These are phyloP conservation scores for Cyclotella choctawhatcheeana DNA, from an alignment of 108 stramenopile genomes.

Conservation along the genomic window DNA sequence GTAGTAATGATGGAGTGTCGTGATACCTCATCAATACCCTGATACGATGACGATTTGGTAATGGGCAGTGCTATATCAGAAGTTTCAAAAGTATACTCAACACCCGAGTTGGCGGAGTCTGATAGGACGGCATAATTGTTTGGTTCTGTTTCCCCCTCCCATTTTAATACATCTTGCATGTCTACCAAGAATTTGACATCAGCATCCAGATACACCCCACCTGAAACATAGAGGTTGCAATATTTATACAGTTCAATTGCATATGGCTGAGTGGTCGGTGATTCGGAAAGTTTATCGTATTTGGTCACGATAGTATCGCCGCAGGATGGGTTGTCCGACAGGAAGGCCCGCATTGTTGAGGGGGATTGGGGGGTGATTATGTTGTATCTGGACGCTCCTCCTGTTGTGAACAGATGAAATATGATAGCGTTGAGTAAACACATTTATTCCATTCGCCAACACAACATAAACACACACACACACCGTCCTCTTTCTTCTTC, in stretches of 20 bases:
- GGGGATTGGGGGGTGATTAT: background rate
- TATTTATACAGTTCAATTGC: constrained; percentile 81
- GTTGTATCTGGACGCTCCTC: background rate
- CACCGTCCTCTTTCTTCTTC: background rate
- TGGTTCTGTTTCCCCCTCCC: background rate
- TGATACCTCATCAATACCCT: background rate
- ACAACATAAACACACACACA: background rate
- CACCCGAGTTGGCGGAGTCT: constrained; percentile 17
- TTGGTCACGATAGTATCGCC: background rate
- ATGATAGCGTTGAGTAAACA: too few relatives aligned
- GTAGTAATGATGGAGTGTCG: constrained; percentile 4
- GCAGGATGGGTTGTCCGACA: background rate
- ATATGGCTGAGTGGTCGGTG: constrained; percentile 34
- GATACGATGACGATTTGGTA: background rate
- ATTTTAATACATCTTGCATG: constrained; percentile 33
- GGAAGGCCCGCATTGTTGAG: constrained; percentile 24
- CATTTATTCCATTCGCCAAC: background rate
- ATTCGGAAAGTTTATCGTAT: constrained; percentile 19
- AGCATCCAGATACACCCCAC: constrained; percentile 67
- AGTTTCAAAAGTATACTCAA: constrained; percentile 2
- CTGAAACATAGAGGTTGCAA: constrained; percentile 59
- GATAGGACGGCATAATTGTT: constrained; percentile 36
- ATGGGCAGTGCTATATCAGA: constrained; percentile 5
- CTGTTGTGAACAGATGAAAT: too few relatives aligned
- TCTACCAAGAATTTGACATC: constrained; percentile 50